Percentiles rank a stretch among this genome's conserved stretches.
These are phyloP conservation scores for Moelleriella libera DNA, from an alignment of 2,329 filamentous ascomycete genomes.

Conservation along the genomic window DNA sequence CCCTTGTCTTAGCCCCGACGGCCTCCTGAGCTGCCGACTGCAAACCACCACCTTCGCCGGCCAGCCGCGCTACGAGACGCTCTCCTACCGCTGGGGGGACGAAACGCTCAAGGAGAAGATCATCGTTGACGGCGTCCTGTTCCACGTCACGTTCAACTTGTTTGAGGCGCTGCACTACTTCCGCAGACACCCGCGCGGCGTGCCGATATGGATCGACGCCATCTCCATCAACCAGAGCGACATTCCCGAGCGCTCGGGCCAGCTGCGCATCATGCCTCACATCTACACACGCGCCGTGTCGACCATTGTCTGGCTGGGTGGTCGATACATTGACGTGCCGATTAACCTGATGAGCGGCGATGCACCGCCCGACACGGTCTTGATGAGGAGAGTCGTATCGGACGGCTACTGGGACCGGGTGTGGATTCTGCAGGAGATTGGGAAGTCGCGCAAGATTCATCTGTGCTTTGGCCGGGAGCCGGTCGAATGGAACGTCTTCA, in stretches of 20 bases:
- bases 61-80: slow-evolving; percentile 6
- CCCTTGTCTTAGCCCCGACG: not conserved
- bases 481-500: slow-evolving; percentile 4
- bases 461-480: slow-evolving; percentile 4
- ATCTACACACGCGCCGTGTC: slow-evolving; percentile 7
- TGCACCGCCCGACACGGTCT: not conserved
- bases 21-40: slow-evolving; percentile 2
- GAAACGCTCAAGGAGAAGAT: slow-evolving; percentile 2
- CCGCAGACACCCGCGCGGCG: slow-evolving; percentile 1
- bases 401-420: slow-evolving; percentile 7
- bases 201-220: slow-evolving; percentile 9
- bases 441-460: slow-evolving; percentile 5
- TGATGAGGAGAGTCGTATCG: slow-evolving; percentile 2
- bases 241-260: slow-evolving; percentile 5
- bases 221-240: slow-evolving; percentile 8
- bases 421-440: slow-evolving; percentile 9
- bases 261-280: slow-evolving; percentile 9
- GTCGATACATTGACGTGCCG: slow-evolving; percentile 1
- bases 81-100: slow-evolving; percentile 10
- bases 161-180: slow-evolving; percentile 6
- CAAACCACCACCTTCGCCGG: slow-evolving; percentile 3
- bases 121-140: slow-evolving; percentile 3
- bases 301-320: slow-evolving; percentile 9
- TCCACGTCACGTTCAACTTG: slow-evolving; percentile 7
- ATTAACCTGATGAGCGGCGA: not conserved